Evolutionary conservation across 1,284 basidiomycete species (phyloP), one percentile per base, ranked within the genome.

Genomic region (Schizophyllum amplum): DNA sequence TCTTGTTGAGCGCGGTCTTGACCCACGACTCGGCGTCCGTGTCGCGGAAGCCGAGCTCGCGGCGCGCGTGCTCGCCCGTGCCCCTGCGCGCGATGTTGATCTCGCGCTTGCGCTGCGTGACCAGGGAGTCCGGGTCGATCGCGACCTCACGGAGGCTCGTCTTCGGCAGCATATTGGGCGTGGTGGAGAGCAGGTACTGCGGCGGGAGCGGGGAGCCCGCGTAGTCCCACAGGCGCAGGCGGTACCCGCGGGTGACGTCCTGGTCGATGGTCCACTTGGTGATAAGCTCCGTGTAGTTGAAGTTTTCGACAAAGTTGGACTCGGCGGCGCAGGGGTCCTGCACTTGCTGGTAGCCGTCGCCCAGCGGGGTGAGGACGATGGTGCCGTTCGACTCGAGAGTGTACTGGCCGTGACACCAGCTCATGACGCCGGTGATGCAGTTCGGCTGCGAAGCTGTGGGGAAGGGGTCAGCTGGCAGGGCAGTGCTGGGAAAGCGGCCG

Each of bases 301-400:
- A 95, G 57, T 77, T 72, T 65, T 92, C 85, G 66, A 95, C 81
- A 67, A 93, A 85, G 69, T 93, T 92, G 24, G 92, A 92, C 5
- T 80, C 75, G 4, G 92, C 88, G 1, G 87, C 88, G 67, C 94
- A 98, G 0, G 91, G 85, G 64, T 94, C 87, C 75, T 98, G 92
- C 52, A 96, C 81, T 74, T 94, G 92, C 68, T 95, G 91, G 71
- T 82, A 91, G 15, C 94, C 94, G 68, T 97, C 94, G 15, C 76
- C 79, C 62, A 90, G 81, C 1, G 92, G 89, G 1, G 67, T 74
- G 65, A 91, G 72, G 47, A 79, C 67, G 59, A 97, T 84, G 11
- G 90, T 92, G 11, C 91, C 91, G 68, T 96, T 94, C 56, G 73
- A 26, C 59, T 82, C 72, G 49, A 91, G 70, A 0, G 66, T 59